phyloP scores from a whole-genome alignment of 257 asterid species.

The Paulownia fortunei region DNA sequence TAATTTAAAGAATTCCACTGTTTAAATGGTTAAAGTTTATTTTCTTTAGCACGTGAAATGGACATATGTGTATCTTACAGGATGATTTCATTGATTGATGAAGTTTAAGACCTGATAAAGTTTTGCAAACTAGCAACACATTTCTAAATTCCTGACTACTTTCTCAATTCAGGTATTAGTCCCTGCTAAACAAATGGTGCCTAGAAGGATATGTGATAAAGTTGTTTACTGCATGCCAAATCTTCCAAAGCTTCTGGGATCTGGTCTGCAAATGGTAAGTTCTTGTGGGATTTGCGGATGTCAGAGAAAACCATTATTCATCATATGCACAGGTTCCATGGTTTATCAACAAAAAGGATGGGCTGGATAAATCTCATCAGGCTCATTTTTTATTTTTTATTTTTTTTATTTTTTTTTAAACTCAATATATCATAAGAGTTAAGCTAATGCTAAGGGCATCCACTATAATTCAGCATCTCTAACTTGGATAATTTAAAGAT shows the following conservation, averaged over 20 bases:
- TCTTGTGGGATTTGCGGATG: too few species aligned
- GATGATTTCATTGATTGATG: not conserved
- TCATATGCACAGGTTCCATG: too few species aligned
- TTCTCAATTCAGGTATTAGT: not conserved
- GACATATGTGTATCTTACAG: not conserved
- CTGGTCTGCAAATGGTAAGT: not conserved
- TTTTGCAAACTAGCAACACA: not conserved
- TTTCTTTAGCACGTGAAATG: not conserved
- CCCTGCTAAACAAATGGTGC: not conserved
- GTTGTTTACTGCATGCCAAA: not conserved
- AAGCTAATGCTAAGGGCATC: not conserved
- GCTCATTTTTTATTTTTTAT: too few species aligned
- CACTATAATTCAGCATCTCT: not conserved
- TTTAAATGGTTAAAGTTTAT: not conserved
- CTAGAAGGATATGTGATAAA: not conserved
- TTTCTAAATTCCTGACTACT: not conserved
- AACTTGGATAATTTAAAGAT: not conserved
- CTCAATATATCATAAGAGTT: too few species aligned
- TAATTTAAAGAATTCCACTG: not conserved
- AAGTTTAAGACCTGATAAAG: not conserved
- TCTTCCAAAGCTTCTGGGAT: not conserved
- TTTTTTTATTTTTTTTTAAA: too few species aligned
- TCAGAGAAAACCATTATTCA: too few species aligned
- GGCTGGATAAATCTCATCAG: too few species aligned
- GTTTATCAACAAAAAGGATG: too few species aligned